Conservation (phyloP, 306 rosid genomes). For the Rosa persica region DNA sequence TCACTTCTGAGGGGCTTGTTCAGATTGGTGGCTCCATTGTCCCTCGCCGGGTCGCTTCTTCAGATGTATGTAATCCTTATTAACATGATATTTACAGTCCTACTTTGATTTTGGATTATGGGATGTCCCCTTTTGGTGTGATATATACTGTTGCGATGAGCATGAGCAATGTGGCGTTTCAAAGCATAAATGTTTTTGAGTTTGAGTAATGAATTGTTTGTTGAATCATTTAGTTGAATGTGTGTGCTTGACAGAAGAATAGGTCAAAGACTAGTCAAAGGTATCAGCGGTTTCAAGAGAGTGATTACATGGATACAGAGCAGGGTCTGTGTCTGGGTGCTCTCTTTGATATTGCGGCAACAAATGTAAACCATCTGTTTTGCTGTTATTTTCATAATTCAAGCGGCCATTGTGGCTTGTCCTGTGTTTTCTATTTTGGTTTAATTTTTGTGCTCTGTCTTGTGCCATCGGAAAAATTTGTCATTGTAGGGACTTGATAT, state of each 20-base stretch:
- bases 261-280: slow-evolving; percentile 51
- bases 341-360: slow-evolving; percentile 91
- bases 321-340: slow-evolving; percentile 93
- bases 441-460: neutral
- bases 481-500: slow-evolving; percentile 79
- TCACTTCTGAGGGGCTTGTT: slow-evolving; percentile 88
- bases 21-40: slow-evolving; percentile 91
- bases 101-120: neutral
- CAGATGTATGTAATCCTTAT: slow-evolving; percentile 48
- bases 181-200: too few relatives aligned
- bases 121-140: neutral
- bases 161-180: neutral
- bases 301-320: slow-evolving; percentile 85
- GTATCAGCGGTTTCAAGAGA: slow-evolving; percentile 76
- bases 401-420: neutral
- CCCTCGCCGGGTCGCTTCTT: slow-evolving; percentile 63
- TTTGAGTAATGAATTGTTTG: slow-evolving; percentile 21
- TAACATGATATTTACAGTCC: neutral
- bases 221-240: slow-evolving; percentile 21
- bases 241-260: slow-evolving; percentile 59
- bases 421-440: neutral
- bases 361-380: slow-evolving; percentile 57
- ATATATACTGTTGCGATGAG: neutral
- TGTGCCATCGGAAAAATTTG: slow-evolving; percentile 18
- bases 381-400: slow-evolving; percentile 1